These are phyloP conservation scores for Saksenaea oblongispora DNA, from an alignment of 371 early-diverging fungal species.

Conservation along the genomic window DNA sequence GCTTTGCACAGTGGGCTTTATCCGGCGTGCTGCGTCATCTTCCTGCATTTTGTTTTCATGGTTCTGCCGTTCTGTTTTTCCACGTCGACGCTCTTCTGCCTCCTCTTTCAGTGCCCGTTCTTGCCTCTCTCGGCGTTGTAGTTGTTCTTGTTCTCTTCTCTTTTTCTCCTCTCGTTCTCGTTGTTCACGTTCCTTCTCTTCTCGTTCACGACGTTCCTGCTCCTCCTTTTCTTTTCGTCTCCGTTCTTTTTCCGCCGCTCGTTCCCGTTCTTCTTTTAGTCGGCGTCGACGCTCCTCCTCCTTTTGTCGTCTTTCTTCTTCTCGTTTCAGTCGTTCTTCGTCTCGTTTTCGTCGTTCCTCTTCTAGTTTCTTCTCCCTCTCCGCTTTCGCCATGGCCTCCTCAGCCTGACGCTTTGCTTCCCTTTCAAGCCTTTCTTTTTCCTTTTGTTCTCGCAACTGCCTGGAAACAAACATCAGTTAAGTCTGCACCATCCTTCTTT, in stretches of 20 bases:
- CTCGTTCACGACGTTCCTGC: slow-evolving; percentile 42
- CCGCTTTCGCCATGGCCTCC: slow-evolving; percentile 24
- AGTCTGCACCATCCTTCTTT: not conserved
- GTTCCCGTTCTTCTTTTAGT: slow-evolving; percentile 56
- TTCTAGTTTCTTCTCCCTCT: slow-evolving; percentile 25
- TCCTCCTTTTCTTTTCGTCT: slow-evolving; percentile 61
- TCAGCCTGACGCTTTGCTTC: slow-evolving; percentile 32
- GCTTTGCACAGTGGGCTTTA: not conserved
- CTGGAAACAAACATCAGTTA: slow-evolving; percentile 5
- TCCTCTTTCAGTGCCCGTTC: slow-evolving; percentile 14
- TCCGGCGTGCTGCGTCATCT: slow-evolving; percentile 7
- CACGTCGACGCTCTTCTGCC: slow-evolving; percentile 30
- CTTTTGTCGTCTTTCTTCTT: slow-evolving; percentile 48
- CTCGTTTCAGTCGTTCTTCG: slow-evolving; percentile 54
- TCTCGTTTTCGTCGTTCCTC: slow-evolving; percentile 51
- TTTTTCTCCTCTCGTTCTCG: slow-evolving; percentile 18
- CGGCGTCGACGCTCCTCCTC: slow-evolving; percentile 60
- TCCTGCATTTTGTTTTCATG: slow-evolving; percentile 26
- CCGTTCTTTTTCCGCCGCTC: slow-evolving; percentile 57
- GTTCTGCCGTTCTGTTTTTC: slow-evolving; percentile 27
- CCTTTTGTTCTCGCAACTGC: slow-evolving; percentile 29
- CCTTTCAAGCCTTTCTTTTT: slow-evolving; percentile 29
- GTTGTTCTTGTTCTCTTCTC: slow-evolving; percentile 8
- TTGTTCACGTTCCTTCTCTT: slow-evolving; percentile 48
- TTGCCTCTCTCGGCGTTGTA: slow-evolving; percentile 29